Evolutionary conservation across 2,329 filamentous ascomycete species (phyloP).

Genomic region (Sporothrix curviconia): DNA sequence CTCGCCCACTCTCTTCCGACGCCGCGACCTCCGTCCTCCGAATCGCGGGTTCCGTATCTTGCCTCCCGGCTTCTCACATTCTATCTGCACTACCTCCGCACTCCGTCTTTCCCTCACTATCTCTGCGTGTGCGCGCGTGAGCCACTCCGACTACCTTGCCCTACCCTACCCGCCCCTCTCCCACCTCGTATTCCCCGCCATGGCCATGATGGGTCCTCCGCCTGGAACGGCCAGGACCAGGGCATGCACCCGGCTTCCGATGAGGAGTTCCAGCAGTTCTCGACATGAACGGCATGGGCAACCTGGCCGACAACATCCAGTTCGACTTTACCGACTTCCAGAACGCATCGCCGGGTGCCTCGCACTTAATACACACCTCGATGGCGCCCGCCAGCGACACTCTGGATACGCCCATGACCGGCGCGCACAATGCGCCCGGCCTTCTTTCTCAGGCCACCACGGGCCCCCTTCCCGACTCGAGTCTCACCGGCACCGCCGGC

Average conservation of each 20-base stretch:
- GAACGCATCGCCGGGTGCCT: constrained; percentile 26
- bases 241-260: constrained; percentile 44
- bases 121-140: no score
- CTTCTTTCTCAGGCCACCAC: constrained; percentile 28
- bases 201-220: constrained; percentile 47
- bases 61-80: no score
- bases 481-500: constrained; percentile 24
- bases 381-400: constrained; percentile 29
- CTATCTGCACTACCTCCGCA: no score
- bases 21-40: no score
- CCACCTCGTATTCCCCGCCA: constrained; percentile 3
- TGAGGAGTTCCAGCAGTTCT: constrained; percentile 61
- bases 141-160: no score
- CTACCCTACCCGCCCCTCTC: no score
- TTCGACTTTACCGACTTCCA: constrained; percentile 56
- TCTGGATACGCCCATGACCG: constrained; percentile 46
- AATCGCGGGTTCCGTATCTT: no score
- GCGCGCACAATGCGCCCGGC: constrained; percentile 33
- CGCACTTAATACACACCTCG: constrained; percentile 15
- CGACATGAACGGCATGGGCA: constrained; percentile 51
- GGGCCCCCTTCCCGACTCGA: constrained; percentile 7
- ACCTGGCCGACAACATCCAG: constrained; percentile 46
- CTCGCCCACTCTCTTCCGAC: no score
- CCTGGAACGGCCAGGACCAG: constrained; percentile 53
- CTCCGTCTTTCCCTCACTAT: no score